Evolutionary conservation across 2,329 filamentous ascomycete genomes (phyloP).

Genomic region (Phoma herbarum): DNA sequence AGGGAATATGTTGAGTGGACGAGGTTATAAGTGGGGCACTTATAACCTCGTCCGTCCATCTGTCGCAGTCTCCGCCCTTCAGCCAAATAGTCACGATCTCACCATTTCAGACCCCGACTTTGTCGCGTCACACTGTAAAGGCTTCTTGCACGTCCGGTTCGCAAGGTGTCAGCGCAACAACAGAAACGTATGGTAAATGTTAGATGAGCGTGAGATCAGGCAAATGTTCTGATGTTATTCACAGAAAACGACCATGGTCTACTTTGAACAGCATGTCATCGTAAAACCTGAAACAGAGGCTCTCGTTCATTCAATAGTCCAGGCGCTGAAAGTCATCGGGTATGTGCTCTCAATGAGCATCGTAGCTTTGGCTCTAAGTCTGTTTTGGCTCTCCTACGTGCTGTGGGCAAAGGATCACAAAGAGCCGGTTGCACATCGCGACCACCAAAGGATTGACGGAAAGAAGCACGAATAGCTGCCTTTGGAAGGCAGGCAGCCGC

Average conservation of each 20-base stretch:
- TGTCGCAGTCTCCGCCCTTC: too few relatives aligned
- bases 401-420: neutral
- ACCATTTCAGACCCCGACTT: too few relatives aligned
- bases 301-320: neutral
- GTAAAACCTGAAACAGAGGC: neutral
- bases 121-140: too few relatives aligned
- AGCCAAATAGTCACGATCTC: too few relatives aligned
- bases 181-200: too few relatives aligned
- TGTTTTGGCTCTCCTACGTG: neutral
- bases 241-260: neutral
- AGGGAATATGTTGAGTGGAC: too few relatives aligned
- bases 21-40: too few relatives aligned
- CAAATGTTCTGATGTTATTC: neutral
- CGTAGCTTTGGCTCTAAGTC: neutral
- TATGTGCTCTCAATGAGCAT: neutral
- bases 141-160: too few relatives aligned
- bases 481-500: neutral
- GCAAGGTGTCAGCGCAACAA: too few relatives aligned
- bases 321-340: neutral
- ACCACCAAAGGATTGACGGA: neutral
- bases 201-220: neutral
- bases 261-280: conserved; percentile 1
- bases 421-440: neutral
- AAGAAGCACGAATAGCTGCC: neutral
- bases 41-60: neutral